Conservation (phyloP, 2,329 filamentous ascomycete species). For the Paecilomyces sp. region DNA sequence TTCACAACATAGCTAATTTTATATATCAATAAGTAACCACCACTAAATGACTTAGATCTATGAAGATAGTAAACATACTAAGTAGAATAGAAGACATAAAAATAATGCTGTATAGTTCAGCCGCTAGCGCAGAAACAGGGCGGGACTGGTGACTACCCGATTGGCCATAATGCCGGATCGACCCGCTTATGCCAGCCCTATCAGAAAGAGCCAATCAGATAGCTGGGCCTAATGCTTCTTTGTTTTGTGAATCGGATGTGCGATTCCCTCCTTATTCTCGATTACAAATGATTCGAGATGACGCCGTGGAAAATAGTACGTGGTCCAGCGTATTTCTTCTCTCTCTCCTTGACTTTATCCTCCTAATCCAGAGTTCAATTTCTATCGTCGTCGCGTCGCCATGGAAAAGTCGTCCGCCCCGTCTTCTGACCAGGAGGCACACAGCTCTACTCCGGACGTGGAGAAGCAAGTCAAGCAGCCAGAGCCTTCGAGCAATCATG, state of each 20-base stretch:
- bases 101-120: no score
- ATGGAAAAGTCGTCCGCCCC: background rate
- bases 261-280: background rate
- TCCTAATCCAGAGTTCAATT: background rate
- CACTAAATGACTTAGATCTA: no score
- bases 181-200: background rate
- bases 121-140: no score
- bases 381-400: background rate
- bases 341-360: background rate
- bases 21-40: no score
- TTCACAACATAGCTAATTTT: no score
- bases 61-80: no score
- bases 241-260: background rate
- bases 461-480: background rate
- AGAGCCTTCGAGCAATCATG: background rate
- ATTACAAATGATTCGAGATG: background rate
- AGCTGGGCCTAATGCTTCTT: background rate
- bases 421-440: background rate
- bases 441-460: background rate
- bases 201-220: background rate
- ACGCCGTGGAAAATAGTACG: background rate
- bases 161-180: background rate
- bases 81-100: no score
- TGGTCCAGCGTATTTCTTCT: background rate
- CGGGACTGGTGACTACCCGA: background rate